These are phyloP conservation scores for Cladosporium sphaerospermum DNA, from an alignment of 2,329 filamentous ascomycete genomes.

Conservation along the genomic window DNA sequence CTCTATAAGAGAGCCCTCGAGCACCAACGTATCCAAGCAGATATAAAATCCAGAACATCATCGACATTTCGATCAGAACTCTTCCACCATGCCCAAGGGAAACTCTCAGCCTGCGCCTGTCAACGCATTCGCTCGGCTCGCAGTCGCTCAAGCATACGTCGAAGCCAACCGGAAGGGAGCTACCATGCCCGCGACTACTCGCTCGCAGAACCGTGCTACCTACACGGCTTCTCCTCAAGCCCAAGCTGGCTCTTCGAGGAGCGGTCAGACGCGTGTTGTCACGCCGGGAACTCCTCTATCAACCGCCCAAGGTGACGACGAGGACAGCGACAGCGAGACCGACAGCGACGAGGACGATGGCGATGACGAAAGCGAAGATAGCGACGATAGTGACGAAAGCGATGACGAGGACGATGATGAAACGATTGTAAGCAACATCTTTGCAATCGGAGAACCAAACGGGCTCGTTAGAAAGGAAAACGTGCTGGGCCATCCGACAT, in stretches of 20 bases:
- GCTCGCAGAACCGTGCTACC: neutral
- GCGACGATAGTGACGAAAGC: neutral
- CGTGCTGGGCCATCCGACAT: neutral
- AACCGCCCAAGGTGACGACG: neutral
- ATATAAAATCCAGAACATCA: neutral
- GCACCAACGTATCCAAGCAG: neutral
- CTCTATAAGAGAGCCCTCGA: neutral
- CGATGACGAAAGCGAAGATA: neutral
- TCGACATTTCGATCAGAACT: neutral
- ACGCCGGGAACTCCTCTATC: neutral
- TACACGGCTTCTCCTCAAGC: neutral
- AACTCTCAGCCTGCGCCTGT: neutral
- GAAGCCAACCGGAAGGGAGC: neutral
- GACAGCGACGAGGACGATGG: neutral
- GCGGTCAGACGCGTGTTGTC: neutral
- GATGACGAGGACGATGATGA: neutral
- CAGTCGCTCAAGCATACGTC: neutral
- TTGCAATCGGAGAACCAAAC: neutral
- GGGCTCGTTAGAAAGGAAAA: neutral
- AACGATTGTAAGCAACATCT: neutral
- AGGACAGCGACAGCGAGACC: neutral
- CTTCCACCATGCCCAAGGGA: neutral
- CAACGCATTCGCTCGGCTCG: neutral
- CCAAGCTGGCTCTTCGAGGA: neutral
- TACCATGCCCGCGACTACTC: constrained; percentile 8